Conservation (phyloP, 83 land plant species). For the Larix sibirica region DNA sequence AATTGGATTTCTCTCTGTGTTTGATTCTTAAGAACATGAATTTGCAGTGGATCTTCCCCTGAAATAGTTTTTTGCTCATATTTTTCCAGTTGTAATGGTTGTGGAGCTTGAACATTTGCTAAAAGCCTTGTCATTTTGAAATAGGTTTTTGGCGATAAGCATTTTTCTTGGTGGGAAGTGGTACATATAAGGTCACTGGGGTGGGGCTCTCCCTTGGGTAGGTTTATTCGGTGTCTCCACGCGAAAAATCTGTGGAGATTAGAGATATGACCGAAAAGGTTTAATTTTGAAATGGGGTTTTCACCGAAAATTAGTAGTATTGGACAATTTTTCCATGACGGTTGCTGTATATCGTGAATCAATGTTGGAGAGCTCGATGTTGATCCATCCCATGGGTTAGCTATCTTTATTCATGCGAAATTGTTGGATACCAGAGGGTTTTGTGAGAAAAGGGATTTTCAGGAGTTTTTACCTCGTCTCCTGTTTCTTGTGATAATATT, state of each 20-base stretch:
- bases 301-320: background rate
- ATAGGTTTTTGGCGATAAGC: background rate
- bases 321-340: background rate
- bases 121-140: background rate
- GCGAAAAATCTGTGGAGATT: background rate
- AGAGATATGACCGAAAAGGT: background rate
- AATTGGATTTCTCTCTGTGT: background rate
- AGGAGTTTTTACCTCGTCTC: background rate
- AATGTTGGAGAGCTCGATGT: background rate
- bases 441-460: background rate
- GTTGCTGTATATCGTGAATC: background rate
- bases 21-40: background rate
- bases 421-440: background rate
- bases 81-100: background rate
- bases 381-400: background rate
- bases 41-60: conserved; percentile 6
- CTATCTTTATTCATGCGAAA: background rate
- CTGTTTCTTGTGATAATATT: background rate
- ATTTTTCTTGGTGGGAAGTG: conserved; percentile 1
- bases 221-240: background rate
- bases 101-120: no score
- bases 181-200: background rate
- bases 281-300: background rate
- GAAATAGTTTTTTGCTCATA: background rate
- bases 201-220: background rate